phyloP scores from a whole-genome alignment of 768 basidiomycete species.

The Leccinum fibrillosum region DNA sequence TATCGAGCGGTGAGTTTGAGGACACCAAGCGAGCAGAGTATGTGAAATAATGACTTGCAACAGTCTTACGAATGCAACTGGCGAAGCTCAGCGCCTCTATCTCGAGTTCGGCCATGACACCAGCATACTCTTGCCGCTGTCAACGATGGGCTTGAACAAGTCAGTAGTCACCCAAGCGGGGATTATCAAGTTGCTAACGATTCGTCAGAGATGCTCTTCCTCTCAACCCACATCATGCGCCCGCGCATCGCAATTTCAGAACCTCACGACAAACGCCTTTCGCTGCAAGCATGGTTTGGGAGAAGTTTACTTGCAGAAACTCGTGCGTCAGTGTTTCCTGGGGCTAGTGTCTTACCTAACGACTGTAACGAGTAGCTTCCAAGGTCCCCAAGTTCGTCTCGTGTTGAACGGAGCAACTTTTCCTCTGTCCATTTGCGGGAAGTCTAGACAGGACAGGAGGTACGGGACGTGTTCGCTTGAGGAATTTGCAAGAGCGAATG shows the following conservation, averaged over 20 bases:
- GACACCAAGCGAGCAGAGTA: not conserved
- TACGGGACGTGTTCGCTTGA: constrained; percentile 38
- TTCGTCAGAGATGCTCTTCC: constrained; percentile 30
- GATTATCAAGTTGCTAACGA: not conserved
- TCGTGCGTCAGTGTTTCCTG: constrained; percentile 23
- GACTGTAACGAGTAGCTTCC: constrained; percentile 17
- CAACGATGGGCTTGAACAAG: constrained; percentile 38
- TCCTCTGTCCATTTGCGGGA: constrained; percentile 36
- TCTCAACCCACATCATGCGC: constrained; percentile 28
- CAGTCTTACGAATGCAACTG: constrained; percentile 36
- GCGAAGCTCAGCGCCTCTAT: constrained; percentile 32
- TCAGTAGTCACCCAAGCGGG: constrained; percentile 10
- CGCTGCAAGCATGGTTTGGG: constrained; percentile 43
- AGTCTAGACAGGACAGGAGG: constrained; percentile 25
- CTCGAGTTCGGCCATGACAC: constrained; percentile 44
- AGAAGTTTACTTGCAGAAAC: constrained; percentile 36
- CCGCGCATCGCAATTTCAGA: constrained; percentile 32
- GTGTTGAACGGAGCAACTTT: constrained; percentile 40
- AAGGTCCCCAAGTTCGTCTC: constrained; percentile 39
- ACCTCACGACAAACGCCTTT: constrained; percentile 43
- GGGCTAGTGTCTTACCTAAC: not conserved
- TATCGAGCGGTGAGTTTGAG: constrained; percentile 32
- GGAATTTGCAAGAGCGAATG: constrained; percentile 32
- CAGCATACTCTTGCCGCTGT: constrained; percentile 37
- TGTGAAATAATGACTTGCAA: not conserved